phyloP scores from a whole-genome alignment of 1,284 basidiomycete genomes.

The Ganoderma leucocontextum region DNA sequence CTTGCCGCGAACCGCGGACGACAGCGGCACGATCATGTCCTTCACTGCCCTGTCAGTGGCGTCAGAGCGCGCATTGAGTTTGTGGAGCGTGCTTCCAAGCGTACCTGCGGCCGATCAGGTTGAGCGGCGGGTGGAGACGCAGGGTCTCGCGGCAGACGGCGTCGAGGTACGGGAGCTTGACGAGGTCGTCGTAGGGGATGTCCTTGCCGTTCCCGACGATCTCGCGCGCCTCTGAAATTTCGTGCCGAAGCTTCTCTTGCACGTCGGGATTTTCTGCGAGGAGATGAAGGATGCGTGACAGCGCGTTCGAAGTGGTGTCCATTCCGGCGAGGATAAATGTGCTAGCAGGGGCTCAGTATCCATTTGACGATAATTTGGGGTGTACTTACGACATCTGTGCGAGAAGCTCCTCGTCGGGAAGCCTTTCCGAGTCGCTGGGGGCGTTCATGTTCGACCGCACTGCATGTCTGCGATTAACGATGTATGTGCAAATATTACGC shows the following conservation, averaged over 20 bases:
- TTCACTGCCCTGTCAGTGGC: conserved; percentile 28
- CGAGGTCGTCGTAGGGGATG: conserved; percentile 41
- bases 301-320: conserved; percentile 41
- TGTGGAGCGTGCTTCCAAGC: background rate
- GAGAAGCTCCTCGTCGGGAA: conserved; percentile 32
- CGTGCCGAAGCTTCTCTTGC: conserved; percentile 34
- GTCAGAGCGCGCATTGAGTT: background rate
- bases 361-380: background rate
- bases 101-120: background rate
- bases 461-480: conserved; percentile 3
- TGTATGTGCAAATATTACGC: background rate
- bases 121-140: conserved; percentile 8
- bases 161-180: conserved; percentile 44
- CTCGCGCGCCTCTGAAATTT: conserved; percentile 33
- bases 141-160: conserved; percentile 45
- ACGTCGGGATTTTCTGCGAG: conserved; percentile 22
- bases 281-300: conserved; percentile 39
- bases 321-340: conserved; percentile 39
- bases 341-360: conserved; percentile 16
- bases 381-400: conserved; percentile 38
- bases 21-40: conserved; percentile 35
- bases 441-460: conserved; percentile 40
- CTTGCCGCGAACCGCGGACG: conserved; percentile 32
- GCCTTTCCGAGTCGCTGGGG: conserved; percentile 22
- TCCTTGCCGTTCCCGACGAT: conserved; percentile 25